Conservation (phyloP, 169 alveolate genomes). For the Plasmodium inui region DNA sequence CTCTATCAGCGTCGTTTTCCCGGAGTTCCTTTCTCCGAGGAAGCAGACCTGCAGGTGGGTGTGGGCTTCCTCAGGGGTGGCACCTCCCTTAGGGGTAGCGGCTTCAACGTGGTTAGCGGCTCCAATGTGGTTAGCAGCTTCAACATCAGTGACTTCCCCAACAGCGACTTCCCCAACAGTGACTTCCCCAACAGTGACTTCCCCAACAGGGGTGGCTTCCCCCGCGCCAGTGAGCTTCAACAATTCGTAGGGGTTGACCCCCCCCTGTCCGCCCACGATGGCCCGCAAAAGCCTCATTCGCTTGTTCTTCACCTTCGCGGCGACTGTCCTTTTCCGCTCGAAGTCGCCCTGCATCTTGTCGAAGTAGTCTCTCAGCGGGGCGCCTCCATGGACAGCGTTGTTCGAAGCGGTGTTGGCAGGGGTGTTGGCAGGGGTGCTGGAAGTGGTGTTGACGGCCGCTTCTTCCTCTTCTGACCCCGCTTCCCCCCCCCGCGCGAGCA, state of each 20-base stretch:
- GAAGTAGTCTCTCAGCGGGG: background rate
- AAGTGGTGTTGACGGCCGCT: background rate
- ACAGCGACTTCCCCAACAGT: background rate
- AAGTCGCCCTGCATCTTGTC: constrained; percentile 17
- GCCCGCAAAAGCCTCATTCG: constrained; percentile 28
- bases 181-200: background rate
- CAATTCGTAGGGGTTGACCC: constrained; percentile 44
- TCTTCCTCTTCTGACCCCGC: background rate
- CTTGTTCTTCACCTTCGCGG: constrained; percentile 37
- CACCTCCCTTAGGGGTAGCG: background rate
- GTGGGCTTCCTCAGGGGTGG: background rate
- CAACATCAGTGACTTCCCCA: background rate
- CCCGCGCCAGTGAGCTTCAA: background rate
- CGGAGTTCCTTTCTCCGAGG: constrained; percentile 63
- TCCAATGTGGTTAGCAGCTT: background rate
- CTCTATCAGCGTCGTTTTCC: constrained; percentile 55
- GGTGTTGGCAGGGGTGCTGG: no score
- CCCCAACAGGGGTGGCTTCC: background rate
- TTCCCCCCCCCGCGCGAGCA: background rate
- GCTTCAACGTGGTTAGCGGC: background rate
- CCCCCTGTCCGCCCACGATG: constrained; percentile 16
- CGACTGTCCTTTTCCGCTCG: constrained; percentile 31
- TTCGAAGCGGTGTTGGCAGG: no score
- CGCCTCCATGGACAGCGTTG: no score
- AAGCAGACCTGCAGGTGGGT: constrained; percentile 25